Conservation (phyloP, 2,329 filamentous ascomycete species). For the Colletotrichum eleusines region DNA sequence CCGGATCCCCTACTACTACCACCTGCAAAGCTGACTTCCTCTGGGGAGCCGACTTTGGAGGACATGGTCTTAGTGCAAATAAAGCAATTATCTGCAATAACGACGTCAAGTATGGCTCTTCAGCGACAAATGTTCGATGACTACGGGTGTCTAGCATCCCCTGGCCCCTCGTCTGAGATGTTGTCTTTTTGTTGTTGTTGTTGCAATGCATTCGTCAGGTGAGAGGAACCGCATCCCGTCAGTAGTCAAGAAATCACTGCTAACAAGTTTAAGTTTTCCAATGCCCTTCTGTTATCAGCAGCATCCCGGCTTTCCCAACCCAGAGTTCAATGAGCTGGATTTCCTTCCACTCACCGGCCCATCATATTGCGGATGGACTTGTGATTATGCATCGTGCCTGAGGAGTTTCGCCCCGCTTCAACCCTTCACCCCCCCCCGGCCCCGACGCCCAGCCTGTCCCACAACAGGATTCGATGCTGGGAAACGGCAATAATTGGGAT, state of each 20-base stretch:
- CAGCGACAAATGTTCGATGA: not conserved
- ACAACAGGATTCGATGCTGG: not conserved
- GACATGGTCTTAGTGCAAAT: not conserved
- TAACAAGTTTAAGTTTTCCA: conserved; percentile 1
- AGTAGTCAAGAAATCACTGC: not conserved
- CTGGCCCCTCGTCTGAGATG: too few species aligned
- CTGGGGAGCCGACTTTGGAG: conserved; percentile 6
- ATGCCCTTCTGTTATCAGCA: not conserved
- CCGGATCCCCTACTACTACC: not conserved
- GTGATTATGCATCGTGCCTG: not conserved
- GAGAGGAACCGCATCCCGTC: not conserved
- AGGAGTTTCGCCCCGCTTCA: not conserved
- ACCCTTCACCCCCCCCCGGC: not conserved
- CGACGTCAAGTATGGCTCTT: conserved; percentile 7
- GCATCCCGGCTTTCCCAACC: too few species aligned
- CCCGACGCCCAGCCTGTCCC: not conserved
- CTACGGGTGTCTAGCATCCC: too few species aligned
- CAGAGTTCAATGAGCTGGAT: too few species aligned
- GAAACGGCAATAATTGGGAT: not conserved
- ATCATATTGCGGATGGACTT: not conserved
- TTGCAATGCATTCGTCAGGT: not conserved
- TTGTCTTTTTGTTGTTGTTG: not conserved
- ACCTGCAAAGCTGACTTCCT: conserved; percentile 11
- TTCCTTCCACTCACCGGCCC: not conserved
- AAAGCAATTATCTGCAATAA: not conserved